Conservation (phyloP, 495 filamentous ascomycete species). For the Penicillium ucsense region DNA sequence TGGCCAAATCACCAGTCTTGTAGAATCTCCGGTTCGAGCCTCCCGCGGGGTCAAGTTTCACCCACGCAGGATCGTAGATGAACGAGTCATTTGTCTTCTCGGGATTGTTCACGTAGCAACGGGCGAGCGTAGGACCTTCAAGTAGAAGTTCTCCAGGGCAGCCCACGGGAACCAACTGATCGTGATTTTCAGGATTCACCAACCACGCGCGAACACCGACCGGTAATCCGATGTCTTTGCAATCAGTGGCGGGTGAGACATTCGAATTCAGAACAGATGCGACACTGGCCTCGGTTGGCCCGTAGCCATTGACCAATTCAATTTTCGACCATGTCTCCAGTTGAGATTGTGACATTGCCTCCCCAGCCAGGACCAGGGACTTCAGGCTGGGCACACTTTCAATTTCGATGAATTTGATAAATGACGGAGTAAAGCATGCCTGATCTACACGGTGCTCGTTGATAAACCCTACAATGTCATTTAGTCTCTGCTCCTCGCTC, state of each 20-base stretch:
- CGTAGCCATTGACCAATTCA: slow-evolving; percentile 50
- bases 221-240: slow-evolving; percentile 37
- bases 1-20: slow-evolving; percentile 57
- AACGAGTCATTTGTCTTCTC: slow-evolving; percentile 36
- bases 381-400: slow-evolving; percentile 36
- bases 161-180: slow-evolving; percentile 40
- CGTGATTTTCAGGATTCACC: slow-evolving; percentile 32
- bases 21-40: slow-evolving; percentile 44
- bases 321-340: slow-evolving; percentile 45
- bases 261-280: slow-evolving; percentile 28
- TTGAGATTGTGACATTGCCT: slow-evolving; percentile 44
- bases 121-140: slow-evolving; percentile 40
- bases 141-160: slow-evolving; percentile 41
- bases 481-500: slow-evolving; percentile 41
- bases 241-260: slow-evolving; percentile 24
- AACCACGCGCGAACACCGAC: slow-evolving; percentile 36
- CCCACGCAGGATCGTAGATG: slow-evolving; percentile 34
- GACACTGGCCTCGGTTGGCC: slow-evolving; percentile 42
- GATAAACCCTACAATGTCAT: slow-evolving; percentile 38
- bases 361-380: slow-evolving; percentile 40
- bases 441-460: slow-evolving; percentile 35
- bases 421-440: slow-evolving; percentile 44
- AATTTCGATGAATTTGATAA: slow-evolving; percentile 37
- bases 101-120: slow-evolving; percentile 35
- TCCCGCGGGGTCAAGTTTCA: slow-evolving; percentile 9